phyloP scores from a whole-genome alignment of 345 rosid species.

The Raphanus sativus region DNA sequence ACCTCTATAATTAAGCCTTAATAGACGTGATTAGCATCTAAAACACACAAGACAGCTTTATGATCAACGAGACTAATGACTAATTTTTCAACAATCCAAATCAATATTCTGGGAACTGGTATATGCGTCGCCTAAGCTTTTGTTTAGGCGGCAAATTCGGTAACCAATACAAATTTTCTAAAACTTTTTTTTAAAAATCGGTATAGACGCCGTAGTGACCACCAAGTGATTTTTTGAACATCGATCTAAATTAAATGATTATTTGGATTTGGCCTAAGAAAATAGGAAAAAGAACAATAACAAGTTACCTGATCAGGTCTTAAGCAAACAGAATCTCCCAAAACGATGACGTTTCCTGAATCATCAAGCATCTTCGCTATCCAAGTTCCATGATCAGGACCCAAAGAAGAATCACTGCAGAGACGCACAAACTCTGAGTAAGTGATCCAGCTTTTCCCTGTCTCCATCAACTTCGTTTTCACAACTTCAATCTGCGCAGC shows the following conservation, averaged over 20 bases:
- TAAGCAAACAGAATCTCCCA: constrained; percentile 66
- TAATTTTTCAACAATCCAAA: background rate
- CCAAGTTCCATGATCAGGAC: constrained; percentile 49
- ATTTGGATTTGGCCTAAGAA: background rate
- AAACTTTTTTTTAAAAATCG: no score
- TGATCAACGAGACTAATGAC: background rate
- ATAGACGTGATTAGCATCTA: background rate
- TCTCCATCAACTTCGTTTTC: constrained; percentile 60
- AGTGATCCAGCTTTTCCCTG: constrained; percentile 52
- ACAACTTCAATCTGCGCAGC: constrained; percentile 70
- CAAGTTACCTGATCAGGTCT: constrained; percentile 75
- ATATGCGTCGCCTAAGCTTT: no score
- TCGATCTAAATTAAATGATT: background rate
- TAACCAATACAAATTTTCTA: background rate
- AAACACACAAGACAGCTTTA: background rate
- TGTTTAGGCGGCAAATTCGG: no score
- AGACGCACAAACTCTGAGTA: constrained; percentile 58
- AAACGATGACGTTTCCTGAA: constrained; percentile 73
- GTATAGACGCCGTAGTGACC: background rate
- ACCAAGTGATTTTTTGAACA: background rate
- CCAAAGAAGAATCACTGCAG: constrained; percentile 57
- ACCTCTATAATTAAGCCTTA: background rate
- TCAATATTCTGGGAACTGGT: background rate
- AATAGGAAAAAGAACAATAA: background rate
- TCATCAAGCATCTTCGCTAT: constrained; percentile 70